A percentile compares a stretch with the other conserved stretches of the same genome.
phyloP scores from a whole-genome alignment of 805 yeast species.

The Candida suzukii region DNA sequence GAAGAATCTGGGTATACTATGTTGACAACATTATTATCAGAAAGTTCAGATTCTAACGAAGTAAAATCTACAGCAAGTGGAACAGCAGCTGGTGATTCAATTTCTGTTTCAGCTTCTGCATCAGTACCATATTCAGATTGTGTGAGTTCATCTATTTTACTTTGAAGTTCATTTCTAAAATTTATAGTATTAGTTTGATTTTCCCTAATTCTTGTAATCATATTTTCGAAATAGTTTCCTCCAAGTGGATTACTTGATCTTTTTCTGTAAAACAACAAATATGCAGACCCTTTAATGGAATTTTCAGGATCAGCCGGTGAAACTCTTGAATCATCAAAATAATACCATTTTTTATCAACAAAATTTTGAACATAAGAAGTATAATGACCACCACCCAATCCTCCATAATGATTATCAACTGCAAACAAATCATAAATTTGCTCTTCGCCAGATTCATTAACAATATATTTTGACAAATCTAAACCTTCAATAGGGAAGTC shows the following conservation, averaged over 20 bases:
- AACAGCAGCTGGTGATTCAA: not conserved
- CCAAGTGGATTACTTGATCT: constrained; percentile 37
- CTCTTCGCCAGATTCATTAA: constrained; percentile 27
- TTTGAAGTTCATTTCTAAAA: not conserved
- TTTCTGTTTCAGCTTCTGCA: not conserved
- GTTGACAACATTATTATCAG: not conserved
- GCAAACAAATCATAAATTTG: constrained; percentile 79
- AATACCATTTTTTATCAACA: constrained; percentile 76
- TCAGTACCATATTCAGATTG: not conserved
- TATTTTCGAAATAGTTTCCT: constrained; percentile 33
- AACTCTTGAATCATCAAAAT: constrained; percentile 82
- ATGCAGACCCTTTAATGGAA: constrained; percentile 72
- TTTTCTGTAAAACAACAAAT: constrained; percentile 75
- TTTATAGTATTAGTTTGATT: constrained; percentile 9
- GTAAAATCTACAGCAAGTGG: not conserved
- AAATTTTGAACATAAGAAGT: constrained; percentile 84
- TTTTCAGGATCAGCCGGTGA: constrained; percentile 50
- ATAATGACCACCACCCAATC: constrained; percentile 96
- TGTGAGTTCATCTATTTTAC: not conserved
- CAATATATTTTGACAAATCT: constrained; percentile 59
- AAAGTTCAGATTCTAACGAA: not conserved
- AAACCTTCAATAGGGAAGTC: constrained; percentile 82
- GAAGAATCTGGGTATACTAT: not conserved
- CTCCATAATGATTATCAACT: constrained; percentile 94
- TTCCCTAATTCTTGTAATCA: constrained; percentile 35